Conservation (phyloP, 768 basidiomycete genomes). For the Auriscalpium microsporum region DNA sequence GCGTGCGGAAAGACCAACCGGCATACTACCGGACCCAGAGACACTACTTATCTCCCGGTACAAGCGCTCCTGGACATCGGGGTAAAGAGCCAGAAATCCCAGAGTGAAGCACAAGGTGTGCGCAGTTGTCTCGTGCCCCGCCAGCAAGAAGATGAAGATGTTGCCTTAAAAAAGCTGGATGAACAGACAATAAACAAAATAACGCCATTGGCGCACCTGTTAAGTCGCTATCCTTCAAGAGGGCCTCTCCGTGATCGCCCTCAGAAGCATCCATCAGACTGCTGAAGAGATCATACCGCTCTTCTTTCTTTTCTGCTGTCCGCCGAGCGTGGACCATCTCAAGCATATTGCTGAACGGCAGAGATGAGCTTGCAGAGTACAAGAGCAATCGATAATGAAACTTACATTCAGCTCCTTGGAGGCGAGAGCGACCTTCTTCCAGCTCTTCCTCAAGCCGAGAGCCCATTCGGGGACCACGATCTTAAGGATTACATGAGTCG, state of each 20-base stretch:
- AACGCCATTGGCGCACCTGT: slow-evolving; percentile 4
- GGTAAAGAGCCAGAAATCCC: slow-evolving; percentile 33
- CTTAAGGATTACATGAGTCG: slow-evolving; percentile 29
- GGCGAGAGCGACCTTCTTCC: slow-evolving; percentile 26
- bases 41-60: slow-evolving; percentile 28
- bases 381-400: background rate
- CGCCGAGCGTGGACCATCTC: slow-evolving; percentile 20
- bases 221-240: slow-evolving; percentile 19
- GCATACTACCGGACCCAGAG: slow-evolving; percentile 16
- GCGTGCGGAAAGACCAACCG: background rate
- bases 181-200: background rate
- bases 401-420: slow-evolving; percentile 36
- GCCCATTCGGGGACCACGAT: slow-evolving; percentile 32
- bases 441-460: slow-evolving; percentile 26
- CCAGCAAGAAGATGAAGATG: slow-evolving; percentile 26
- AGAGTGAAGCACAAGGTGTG: slow-evolving; percentile 31
- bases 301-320: slow-evolving; percentile 9
- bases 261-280: slow-evolving; percentile 16
- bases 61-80: slow-evolving; percentile 33
- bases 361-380: background rate
- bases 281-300: slow-evolving; percentile 21
- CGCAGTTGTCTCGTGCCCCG: slow-evolving; percentile 30
- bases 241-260: slow-evolving; percentile 5
- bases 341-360: slow-evolving; percentile 15
- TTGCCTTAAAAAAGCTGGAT: slow-evolving; percentile 13